Percentiles rank a stretch among this genome's conserved stretches.
Conservation (phyloP, 176 grass and related monocot species). For the Hordeum vulgare region MorexV3_pseudomolecules_assembly NC_058522.1:81793781-81794280, state of each 20-base stretch:
- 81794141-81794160: neutral
- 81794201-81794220: neutral
- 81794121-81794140: neutral
- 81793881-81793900: constrained; percentile 9
- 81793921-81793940: constrained; percentile 35
- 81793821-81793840: neutral
- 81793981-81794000: no score
- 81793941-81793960: neutral
- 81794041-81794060: neutral
- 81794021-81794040: neutral
- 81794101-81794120: neutral
- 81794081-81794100: neutral
- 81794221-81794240: neutral
- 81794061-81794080: neutral
- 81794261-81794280: neutral
- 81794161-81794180: neutral
- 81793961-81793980: neutral
- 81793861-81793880: constrained; percentile 4
- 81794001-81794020: constrained; percentile 14
- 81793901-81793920: neutral
- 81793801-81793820: neutral
- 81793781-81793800: neutral
- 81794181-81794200: neutral
- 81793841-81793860: constrained; percentile 12
- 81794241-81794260: neutral